Percentiles rank a stretch among this genome's conserved stretches.
These are phyloP conservation scores for Salvia hispanica DNA, from an alignment of 257 asterid genomes.

Conservation along the genomic window DNA sequence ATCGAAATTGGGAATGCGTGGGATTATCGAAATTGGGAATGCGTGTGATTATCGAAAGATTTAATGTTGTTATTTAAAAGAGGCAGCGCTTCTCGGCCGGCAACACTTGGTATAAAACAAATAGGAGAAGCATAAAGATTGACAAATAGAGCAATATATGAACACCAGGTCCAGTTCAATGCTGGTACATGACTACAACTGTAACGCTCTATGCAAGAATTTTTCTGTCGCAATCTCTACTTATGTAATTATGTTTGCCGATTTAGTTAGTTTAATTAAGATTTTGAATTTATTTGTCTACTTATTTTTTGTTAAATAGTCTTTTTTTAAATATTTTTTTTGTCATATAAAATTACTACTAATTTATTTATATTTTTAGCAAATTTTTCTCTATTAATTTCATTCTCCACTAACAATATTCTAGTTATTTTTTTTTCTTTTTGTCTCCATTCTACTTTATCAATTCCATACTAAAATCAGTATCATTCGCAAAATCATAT, in stretches of 20 bases:
- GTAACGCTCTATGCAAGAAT: neutral
- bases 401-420: too few relatives aligned
- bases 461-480: too few relatives aligned
- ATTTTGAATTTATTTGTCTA: neutral
- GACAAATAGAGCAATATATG: neutral
- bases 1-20: conserved; percentile 41
- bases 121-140: too few relatives aligned
- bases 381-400: too few relatives aligned
- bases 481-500: too few relatives aligned
- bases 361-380: too few relatives aligned
- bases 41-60: conserved; percentile 36
- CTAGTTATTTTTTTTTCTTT: too few relatives aligned
- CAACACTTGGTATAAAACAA: conserved; percentile 21
- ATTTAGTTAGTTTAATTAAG: neutral
- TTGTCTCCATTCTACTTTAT: too few relatives aligned
- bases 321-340: too few relatives aligned
- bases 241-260: conserved; percentile 13
- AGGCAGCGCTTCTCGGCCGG: conserved; percentile 36
- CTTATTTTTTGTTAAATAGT: neutral
- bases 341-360: too few relatives aligned
- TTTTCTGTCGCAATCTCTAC: conserved; percentile 8
- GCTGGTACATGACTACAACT: conserved; percentile 7
- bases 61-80: neutral
- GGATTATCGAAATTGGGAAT: conserved; percentile 36
- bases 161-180: conserved; percentile 12